Evolutionary conservation across 805 yeast genomes (phyloP), one percentile per base, ranked within the genome.

Genomic region (Candida nemodendra): DNA sequence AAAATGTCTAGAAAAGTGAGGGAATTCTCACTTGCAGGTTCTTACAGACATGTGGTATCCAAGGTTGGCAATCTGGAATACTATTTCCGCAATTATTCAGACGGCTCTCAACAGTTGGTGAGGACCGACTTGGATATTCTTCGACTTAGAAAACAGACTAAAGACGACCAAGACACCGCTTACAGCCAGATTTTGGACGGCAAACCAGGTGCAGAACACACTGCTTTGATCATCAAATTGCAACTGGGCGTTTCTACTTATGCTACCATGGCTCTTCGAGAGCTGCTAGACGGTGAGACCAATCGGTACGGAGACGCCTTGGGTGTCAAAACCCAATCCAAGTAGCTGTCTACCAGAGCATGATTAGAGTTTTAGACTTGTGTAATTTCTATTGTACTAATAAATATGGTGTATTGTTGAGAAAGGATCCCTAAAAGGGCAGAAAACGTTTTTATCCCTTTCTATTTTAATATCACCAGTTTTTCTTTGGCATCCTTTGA

Each of bases 191-290:
- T 65, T 14, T 46, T 66, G 16, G 56, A 49, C 2, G 64, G 65
- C 6, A 38, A 49, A 11, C 51, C 56, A 5, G 64, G 57, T 11
- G 84, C 78, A 5, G 55, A 59, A 2, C 78, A 74, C 41, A 66
- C 71, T 0, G 97, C 96, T 0, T 78, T 90, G 11, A 71, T 93
- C 4, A 59, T 95, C 41, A 80, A 75, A 49, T 71, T 93, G 72
- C 83, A 79, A 54, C 69, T 93, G 41, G 91, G 89, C 4, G 80
- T 85, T 3, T 84, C 96, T 24, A 81, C 95, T 5, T 93, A 93
- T 61, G 99, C 99, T 2, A 93, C 99, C 0, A 95, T 93, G 99
- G 95, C 96, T 1, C 64, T 93, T 34, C 76, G 99, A 57, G 98
- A 93, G 60, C 76, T 87, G 34, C 79, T 90, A 85, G 84, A 80